These are phyloP conservation scores for Magnolia officinalis DNA, from an alignment of 164 flowering plant species.

Conservation along the genomic window DNA sequence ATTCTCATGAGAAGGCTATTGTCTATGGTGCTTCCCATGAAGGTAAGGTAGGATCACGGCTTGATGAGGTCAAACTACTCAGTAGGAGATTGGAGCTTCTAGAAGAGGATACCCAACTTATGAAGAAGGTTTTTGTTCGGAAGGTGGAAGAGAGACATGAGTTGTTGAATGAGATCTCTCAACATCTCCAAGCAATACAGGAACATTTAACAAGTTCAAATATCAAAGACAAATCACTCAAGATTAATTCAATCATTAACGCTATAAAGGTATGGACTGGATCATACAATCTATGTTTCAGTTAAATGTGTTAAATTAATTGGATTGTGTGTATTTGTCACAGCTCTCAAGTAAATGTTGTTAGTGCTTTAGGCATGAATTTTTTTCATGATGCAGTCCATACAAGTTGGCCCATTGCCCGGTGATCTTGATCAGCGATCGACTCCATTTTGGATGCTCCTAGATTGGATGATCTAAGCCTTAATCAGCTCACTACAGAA, in stretches of 20 bases:
- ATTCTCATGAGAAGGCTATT: neutral
- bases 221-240: neutral
- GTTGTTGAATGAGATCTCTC: constrained; percentile 26
- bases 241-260: neutral
- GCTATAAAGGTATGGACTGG: neutral
- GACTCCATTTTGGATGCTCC: too few species aligned
- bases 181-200: constrained; percentile 21
- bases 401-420: too few species aligned
- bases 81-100: constrained; percentile 28
- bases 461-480: too few species aligned
- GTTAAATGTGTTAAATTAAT: neutral
- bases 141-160: constrained; percentile 27
- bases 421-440: too few species aligned
- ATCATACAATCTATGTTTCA: neutral
- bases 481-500: too few species aligned
- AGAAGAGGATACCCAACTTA: constrained; percentile 33
- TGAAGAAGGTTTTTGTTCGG: constrained; percentile 26
- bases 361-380: neutral
- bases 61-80: constrained; percentile 18
- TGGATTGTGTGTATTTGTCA: neutral
- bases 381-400: too few species aligned
- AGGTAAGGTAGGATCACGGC: neutral
- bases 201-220: neutral
- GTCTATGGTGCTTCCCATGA: neutral
- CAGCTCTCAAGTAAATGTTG: neutral